A percentile compares a stretch with the other conserved stretches of the same genome.
These are phyloP conservation scores for Pythium utonaiense DNA, from an alignment of 352 stramenopile species.

Conservation along the genomic window DNA sequence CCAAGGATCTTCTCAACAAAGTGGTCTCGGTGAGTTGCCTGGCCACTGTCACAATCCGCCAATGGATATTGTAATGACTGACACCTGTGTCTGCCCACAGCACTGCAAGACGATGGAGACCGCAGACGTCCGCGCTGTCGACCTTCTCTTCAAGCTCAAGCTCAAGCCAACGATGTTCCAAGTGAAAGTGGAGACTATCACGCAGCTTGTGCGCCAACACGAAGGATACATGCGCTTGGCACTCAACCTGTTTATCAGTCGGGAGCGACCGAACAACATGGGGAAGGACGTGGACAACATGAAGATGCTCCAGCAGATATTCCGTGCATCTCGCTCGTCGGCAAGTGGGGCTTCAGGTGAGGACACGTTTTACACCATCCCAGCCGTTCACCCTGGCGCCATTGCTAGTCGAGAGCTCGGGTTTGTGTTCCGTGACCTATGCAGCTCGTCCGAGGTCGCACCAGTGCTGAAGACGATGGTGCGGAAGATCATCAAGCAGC, in stretches of 20 bases:
- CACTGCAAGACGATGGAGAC: slow-evolving; percentile 57
- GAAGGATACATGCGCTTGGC: slow-evolving; percentile 65
- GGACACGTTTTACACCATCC: slow-evolving; percentile 58
- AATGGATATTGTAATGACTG: no score
- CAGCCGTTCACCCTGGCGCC: slow-evolving; percentile 49
- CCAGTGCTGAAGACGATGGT: slow-evolving; percentile 82
- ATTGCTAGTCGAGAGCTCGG: slow-evolving; percentile 70
- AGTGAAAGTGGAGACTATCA: slow-evolving; percentile 81
- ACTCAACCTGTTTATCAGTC: slow-evolving; percentile 63
- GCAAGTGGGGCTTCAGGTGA: slow-evolving; percentile 27
- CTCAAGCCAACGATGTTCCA: slow-evolving; percentile 89
- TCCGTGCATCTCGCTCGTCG: slow-evolving; percentile 48
- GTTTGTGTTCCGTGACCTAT: slow-evolving; percentile 79
- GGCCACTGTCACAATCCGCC: no score
- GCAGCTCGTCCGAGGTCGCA: slow-evolving; percentile 63
- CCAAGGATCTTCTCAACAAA: slow-evolving; percentile 71
- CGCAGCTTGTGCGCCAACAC: slow-evolving; percentile 71
- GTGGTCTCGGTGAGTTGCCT: slow-evolving; percentile 35
- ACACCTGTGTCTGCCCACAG: slow-evolving; percentile 15
- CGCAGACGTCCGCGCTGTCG: slow-evolving; percentile 57
- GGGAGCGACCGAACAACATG: slow-evolving; percentile 79
- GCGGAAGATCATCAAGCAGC: slow-evolving; percentile 79
- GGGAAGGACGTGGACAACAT: slow-evolving; percentile 87
- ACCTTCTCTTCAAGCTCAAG: slow-evolving; percentile 79
- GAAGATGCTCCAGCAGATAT: slow-evolving; percentile 88